Evolutionary conservation across 192 early-diverging fungal genomes (phyloP).

Genomic region (Tieghemiomyces parasiticus): DNA sequence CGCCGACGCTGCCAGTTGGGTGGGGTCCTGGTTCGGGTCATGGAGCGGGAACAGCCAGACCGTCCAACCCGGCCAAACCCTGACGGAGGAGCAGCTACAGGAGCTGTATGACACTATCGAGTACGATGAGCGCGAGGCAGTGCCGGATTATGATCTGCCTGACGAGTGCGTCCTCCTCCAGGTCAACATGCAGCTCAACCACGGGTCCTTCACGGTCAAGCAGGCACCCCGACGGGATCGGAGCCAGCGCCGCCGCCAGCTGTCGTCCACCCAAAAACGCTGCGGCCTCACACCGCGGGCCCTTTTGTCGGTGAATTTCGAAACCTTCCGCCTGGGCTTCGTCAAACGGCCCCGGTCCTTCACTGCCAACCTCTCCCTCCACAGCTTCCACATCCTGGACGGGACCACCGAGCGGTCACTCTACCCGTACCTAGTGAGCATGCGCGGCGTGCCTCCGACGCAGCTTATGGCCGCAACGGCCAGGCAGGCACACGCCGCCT

Average conservation of each 20-base stretch:
- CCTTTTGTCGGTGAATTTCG: constrained; percentile 27
- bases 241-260: too few relatives aligned
- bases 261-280: background rate
- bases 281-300: background rate
- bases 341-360: constrained; percentile 25
- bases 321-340: constrained; percentile 23
- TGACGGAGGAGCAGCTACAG: constrained; percentile 74
- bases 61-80: constrained; percentile 14
- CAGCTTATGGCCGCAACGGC: background rate
- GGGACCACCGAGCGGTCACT: constrained; percentile 27
- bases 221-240: constrained; percentile 3
- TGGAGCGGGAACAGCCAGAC: background rate
- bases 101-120: constrained; percentile 91
- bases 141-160: constrained; percentile 27
- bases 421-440: constrained; percentile 29
- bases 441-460: constrained; percentile 18
- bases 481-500: too few relatives aligned
- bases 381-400: constrained; percentile 30
- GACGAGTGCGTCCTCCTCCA: constrained; percentile 41
- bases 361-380: constrained; percentile 27
- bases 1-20: constrained; percentile 26
- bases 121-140: constrained; percentile 64
- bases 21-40: constrained; percentile 27
- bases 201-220: constrained; percentile 70
- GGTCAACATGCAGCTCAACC: constrained; percentile 45